These are phyloP conservation scores for Petasospora fabianii DNA, from an alignment of 1,139 yeast genomes.

Conservation along the genomic window DNA sequence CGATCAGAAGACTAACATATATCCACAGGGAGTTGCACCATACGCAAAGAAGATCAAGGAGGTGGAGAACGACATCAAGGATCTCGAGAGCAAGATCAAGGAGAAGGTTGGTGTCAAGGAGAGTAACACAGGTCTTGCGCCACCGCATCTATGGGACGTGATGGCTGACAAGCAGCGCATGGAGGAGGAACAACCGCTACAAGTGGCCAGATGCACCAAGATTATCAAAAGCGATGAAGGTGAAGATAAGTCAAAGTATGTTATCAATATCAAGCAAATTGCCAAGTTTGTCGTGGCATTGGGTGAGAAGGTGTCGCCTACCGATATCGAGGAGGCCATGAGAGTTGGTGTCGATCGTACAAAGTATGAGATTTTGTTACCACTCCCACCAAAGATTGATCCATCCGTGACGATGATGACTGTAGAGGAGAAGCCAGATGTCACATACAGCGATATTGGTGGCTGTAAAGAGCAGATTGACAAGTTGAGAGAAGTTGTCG, in stretches of 20 bases:
- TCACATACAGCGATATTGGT: slow-evolving; percentile 88
- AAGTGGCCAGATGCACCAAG: slow-evolving; percentile 97
- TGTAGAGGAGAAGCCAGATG: slow-evolving; percentile 96
- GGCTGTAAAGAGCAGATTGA: slow-evolving; percentile 98
- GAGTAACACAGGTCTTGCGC: slow-evolving; percentile 92
- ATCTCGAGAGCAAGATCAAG: slow-evolving; percentile 79
- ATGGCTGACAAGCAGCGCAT: slow-evolving; percentile 93
- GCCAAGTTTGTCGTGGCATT: slow-evolving; percentile 96
- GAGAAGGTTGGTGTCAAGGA: slow-evolving; percentile 93
- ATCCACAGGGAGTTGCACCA: slow-evolving; percentile 79
- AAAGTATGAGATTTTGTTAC: slow-evolving; percentile 93
- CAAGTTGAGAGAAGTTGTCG: slow-evolving; percentile 95
- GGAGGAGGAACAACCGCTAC: slow-evolving; percentile 92
- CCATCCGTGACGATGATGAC: slow-evolving; percentile 99
- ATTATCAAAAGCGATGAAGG: slow-evolving; percentile 74
- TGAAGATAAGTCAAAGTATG: slow-evolving; percentile 86
- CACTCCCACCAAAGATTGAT: slow-evolving; percentile 95
- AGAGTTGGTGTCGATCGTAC: slow-evolving; percentile 98
- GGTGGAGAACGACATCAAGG: slow-evolving; percentile 81
- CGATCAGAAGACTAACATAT: slow-evolving; percentile 19
- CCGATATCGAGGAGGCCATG: slow-evolving; percentile 99
- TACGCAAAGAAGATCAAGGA: slow-evolving; percentile 77
- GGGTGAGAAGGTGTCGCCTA: slow-evolving; percentile 95
- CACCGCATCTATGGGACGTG: slow-evolving; percentile 96
- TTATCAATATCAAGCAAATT: slow-evolving; percentile 93